Conservation (phyloP, 345 rosid species). For the Eucalyptus sp. region DNA sequence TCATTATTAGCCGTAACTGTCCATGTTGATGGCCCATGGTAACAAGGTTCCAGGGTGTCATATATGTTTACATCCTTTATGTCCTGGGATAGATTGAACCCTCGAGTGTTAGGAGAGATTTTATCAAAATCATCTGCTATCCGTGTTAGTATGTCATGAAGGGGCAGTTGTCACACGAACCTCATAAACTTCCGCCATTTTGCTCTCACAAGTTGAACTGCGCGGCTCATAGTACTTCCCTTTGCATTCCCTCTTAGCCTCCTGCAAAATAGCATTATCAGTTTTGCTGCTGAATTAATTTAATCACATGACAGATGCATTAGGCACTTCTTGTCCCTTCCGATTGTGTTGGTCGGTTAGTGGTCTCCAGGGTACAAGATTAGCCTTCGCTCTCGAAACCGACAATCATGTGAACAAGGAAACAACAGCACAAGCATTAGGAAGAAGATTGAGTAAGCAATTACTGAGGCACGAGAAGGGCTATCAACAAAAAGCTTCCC, state of each 20-base stretch:
- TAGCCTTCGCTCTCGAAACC: not conserved
- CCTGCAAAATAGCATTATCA: slow-evolving; percentile 22
- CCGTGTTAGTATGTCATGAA: not conserved
- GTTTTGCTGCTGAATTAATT: not conserved
- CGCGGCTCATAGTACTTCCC: slow-evolving; percentile 33
- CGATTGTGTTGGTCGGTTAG: not conserved
- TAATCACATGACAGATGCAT: not conserved
- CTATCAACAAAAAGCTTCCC: not conserved
- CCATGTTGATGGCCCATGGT: slow-evolving; percentile 12
- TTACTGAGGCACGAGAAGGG: not conserved
- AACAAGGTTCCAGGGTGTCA: slow-evolving; percentile 80
- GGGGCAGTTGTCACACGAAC: not conserved
- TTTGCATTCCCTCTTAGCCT: slow-evolving; percentile 34
- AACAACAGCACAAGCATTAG: not conserved
- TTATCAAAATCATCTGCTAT: not conserved
- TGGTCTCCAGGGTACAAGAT: not conserved
- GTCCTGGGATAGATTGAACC: slow-evolving; percentile 18
- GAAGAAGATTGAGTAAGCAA: not conserved
- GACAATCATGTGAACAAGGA: not conserved
- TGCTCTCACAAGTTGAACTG: slow-evolving; percentile 23
- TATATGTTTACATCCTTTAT: slow-evolving; percentile 44
- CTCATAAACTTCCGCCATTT: not conserved
- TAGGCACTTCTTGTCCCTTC: not conserved
- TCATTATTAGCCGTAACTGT: slow-evolving; percentile 3
- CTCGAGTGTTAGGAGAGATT: not conserved